Evolutionary conservation across 1,139 yeast species (phyloP).

Genomic region (Ogataea hybrid): DNA sequence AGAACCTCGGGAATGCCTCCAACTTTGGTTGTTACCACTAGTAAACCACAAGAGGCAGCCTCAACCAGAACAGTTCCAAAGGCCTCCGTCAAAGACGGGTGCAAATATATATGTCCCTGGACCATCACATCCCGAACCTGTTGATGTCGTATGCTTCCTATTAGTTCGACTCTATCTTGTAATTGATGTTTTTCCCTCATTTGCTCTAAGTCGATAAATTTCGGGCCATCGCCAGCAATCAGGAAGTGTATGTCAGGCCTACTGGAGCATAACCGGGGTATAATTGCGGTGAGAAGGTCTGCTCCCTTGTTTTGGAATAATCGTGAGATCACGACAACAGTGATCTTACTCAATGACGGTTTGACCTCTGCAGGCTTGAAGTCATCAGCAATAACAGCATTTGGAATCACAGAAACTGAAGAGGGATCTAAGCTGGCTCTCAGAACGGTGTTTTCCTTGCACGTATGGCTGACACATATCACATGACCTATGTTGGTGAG

Average conservation of each 20-base stretch:
- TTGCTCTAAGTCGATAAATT: slow-evolving; percentile 88
- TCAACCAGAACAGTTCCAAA: slow-evolving; percentile 97
- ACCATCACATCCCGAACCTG: slow-evolving; percentile 92
- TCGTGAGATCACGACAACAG: slow-evolving; percentile 89
- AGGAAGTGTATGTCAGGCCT: slow-evolving; percentile 70
- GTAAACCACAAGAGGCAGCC: slow-evolving; percentile 94
- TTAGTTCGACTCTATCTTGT: slow-evolving; percentile 81
- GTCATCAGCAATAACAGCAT: slow-evolving; percentile 86
- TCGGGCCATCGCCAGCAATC: slow-evolving; percentile 97
- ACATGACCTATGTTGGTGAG: slow-evolving; percentile 87
- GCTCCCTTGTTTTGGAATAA: slow-evolving; percentile 97
- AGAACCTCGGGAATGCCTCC: slow-evolving; percentile 98
- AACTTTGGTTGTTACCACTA: slow-evolving; percentile 92
- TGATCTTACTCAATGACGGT: slow-evolving; percentile 42
- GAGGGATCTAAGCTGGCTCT: slow-evolving; percentile 81
- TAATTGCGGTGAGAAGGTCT: slow-evolving; percentile 78
- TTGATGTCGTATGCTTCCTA: slow-evolving; percentile 91
- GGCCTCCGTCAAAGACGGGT: slow-evolving; percentile 94
- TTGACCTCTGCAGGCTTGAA: slow-evolving; percentile 55
- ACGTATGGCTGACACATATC: slow-evolving; percentile 94
- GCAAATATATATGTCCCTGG: slow-evolving; percentile 89
- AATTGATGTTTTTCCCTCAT: slow-evolving; percentile 86
- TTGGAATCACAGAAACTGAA: slow-evolving; percentile 87
- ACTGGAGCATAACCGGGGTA: slow-evolving; percentile 74
- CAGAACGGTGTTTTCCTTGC: slow-evolving; percentile 92